Evolutionary conservation across 225 moss, liverwort and hornwort species (phyloP).

Genomic region (Polytrichum formosum): DNA sequence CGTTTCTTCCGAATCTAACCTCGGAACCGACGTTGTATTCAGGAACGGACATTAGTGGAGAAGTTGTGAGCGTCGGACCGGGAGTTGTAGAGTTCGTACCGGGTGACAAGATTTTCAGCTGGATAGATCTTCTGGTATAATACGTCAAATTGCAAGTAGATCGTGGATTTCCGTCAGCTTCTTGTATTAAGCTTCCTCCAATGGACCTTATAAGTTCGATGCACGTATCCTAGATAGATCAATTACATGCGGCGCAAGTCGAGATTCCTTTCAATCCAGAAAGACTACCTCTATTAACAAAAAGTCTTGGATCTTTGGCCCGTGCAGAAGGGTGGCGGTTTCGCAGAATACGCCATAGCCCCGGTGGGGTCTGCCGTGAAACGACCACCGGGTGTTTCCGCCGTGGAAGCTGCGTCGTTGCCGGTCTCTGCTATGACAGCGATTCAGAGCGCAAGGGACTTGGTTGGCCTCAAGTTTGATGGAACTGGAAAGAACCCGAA

Average conservation of each 20-base stretch:
- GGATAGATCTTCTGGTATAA: constrained; percentile 52
- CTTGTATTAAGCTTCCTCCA: no score
- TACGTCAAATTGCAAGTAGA: no score
- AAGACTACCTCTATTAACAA: neutral
- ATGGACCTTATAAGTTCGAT: neutral
- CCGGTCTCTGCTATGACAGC: constrained; percentile 69
- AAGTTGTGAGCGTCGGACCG: constrained; percentile 66
- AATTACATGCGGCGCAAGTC: neutral
- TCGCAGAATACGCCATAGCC: constrained; percentile 71
- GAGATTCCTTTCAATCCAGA: neutral
- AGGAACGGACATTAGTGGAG: constrained; percentile 82
- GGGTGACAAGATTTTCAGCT: constrained; percentile 70
- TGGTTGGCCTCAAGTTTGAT: constrained; percentile 66
- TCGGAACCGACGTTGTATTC: constrained; percentile 5
- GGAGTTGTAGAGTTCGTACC: constrained; percentile 54
- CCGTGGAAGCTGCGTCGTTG: constrained; percentile 60
- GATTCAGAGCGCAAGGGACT: constrained; percentile 50
- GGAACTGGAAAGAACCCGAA: constrained; percentile 57
- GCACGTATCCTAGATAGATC: neutral
- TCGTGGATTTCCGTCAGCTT: no score
- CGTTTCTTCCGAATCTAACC: neutral
- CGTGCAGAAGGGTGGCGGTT: constrained; percentile 43
- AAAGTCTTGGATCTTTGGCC: neutral
- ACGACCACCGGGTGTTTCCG: constrained; percentile 50
- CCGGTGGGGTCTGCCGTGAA: constrained; percentile 43